Evolutionary conservation across 2,329 filamentous ascomycete genomes (phyloP).

Genomic region (Domatiomyces catenatus): DNA sequence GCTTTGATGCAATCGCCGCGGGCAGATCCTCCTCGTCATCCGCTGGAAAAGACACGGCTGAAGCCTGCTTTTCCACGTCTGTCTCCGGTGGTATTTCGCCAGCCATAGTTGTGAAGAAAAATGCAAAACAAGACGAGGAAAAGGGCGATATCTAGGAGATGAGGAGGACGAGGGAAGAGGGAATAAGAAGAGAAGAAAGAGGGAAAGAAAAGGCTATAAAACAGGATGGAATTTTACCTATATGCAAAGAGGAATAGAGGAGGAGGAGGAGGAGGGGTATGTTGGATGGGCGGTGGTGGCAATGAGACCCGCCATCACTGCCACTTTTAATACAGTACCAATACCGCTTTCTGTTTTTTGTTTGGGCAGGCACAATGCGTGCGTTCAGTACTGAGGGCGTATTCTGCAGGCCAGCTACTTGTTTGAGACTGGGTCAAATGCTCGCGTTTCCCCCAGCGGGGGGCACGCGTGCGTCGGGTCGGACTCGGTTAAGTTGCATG

Average conservation of each 20-base stretch:
- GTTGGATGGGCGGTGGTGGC: too few relatives aligned
- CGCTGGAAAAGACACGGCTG: background rate
- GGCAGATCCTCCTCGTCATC: conserved; percentile 7
- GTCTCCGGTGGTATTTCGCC: background rate
- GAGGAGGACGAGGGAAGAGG: background rate
- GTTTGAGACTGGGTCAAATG: background rate
- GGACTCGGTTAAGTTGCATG: background rate
- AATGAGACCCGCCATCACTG: too few relatives aligned
- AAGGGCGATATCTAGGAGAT: background rate
- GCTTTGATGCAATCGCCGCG: conserved; percentile 9
- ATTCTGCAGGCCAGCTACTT: background rate
- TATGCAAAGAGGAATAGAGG: background rate
- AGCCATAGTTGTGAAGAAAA: background rate
- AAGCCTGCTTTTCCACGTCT: conserved; percentile 1
- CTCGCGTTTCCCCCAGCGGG: too few relatives aligned
- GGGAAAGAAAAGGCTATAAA: background rate
- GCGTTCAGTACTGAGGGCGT: background rate
- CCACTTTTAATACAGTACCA: too few relatives aligned
- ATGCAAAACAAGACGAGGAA: background rate
- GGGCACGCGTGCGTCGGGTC: background rate
- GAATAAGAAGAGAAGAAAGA: background rate
- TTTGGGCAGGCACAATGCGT: background rate
- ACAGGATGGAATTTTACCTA: background rate
- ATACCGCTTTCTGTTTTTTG: too few relatives aligned
- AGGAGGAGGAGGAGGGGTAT: background rate